A percentile compares a stretch with the other conserved stretches of the same genome.
These are phyloP conservation scores for Suaeda aralocaspica DNA, from an alignment of 148 eudicot genomes.

Conservation along the genomic window DNA sequence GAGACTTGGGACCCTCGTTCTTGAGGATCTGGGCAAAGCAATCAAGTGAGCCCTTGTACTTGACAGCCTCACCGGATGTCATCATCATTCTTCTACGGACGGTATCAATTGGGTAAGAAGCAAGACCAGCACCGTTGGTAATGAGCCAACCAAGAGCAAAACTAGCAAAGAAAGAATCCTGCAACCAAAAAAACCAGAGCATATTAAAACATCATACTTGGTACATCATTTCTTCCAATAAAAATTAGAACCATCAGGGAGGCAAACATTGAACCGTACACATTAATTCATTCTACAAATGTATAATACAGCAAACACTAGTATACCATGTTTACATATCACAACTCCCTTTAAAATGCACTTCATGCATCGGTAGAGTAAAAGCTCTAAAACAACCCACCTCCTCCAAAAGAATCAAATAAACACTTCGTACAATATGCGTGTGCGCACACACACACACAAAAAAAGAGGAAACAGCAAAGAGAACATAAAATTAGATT, in stretches of 20 bases:
- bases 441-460: no score
- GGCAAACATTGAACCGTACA: no score
- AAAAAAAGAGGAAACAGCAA: no score
- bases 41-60: constrained; percentile 69
- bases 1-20: constrained; percentile 71
- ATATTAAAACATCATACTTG: neutral
- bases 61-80: constrained; percentile 80
- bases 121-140: constrained; percentile 69
- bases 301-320: no score
- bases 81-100: constrained; percentile 88
- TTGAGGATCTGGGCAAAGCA: constrained; percentile 64
- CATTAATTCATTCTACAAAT: no score
- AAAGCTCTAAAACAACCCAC: no score
- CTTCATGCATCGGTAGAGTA: no score
- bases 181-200: constrained; percentile 21
- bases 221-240: neutral
- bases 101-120: constrained; percentile 67
- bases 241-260: neutral
- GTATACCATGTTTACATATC: no score
- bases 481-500: no score
- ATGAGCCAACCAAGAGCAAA: constrained; percentile 70
- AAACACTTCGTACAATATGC: no score
- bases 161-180: constrained; percentile 72
- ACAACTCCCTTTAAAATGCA: no score
- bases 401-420: no score